phyloP scores from a whole-genome alignment of 306 rosid genomes.

The Cucumis sativus region Cucumber_9930_V3 NC_026661.2:9605001-9605500 shows the following conservation, averaged over 20 bases:
- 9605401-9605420: no score
- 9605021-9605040: no score
- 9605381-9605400: background rate
- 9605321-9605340: background rate
- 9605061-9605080: background rate
- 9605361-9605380: background rate
- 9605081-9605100: background rate
- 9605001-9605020: no score
- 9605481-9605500: background rate
- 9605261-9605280: background rate
- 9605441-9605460: background rate
- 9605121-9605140: background rate
- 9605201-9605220: background rate
- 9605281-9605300: background rate
- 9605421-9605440: background rate
- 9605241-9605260: background rate
- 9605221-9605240: background rate
- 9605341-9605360: background rate
- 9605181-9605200: background rate
- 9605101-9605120: background rate
- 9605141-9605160: background rate
- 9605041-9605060: background rate
- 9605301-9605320: background rate
- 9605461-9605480: background rate
- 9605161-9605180: background rate